phyloP scores from a whole-genome alignment of 2,329 filamentous ascomycete genomes.

The Cercospora sesami region DNA sequence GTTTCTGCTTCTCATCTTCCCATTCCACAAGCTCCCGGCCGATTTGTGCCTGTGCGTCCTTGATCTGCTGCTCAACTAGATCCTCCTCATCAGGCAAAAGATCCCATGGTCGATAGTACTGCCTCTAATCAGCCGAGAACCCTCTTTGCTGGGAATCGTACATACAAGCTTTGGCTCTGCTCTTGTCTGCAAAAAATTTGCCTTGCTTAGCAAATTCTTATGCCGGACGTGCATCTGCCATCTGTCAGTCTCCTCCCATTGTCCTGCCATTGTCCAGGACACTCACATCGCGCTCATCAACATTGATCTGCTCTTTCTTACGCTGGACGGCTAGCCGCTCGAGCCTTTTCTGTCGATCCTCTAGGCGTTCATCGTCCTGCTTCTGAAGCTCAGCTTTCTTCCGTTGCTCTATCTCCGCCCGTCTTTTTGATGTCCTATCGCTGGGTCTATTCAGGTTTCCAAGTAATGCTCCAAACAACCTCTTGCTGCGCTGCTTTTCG shows the following conservation, averaged over 20 bases:
- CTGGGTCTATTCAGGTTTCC: conserved; percentile 46
- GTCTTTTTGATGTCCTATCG: conserved; percentile 64
- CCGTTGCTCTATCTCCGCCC: conserved; percentile 83
- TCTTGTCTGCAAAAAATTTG: conserved; percentile 71
- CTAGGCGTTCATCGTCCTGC: conserved; percentile 70
- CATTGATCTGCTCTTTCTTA: conserved; percentile 68
- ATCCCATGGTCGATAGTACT: conserved; percentile 89
- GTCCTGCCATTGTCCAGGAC: neutral
- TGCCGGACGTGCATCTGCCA: conserved; percentile 73
- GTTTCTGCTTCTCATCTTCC: conserved; percentile 41
- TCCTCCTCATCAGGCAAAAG: conserved; percentile 68
- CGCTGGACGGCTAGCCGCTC: conserved; percentile 55
- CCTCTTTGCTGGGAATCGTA: conserved; percentile 24
- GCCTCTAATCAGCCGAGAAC: conserved; percentile 21
- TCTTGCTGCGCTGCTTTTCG: conserved; percentile 80
- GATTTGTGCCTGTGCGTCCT: conserved; percentile 63
- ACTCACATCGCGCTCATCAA: conserved; percentile 73
- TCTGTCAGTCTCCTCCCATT: conserved; percentile 38
- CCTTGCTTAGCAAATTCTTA: conserved; percentile 67
- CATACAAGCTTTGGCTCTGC: conserved; percentile 72
- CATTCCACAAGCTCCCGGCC: conserved; percentile 66
- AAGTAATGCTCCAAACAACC: conserved; percentile 70
- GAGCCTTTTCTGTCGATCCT: conserved; percentile 64
- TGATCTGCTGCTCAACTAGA: conserved; percentile 68
- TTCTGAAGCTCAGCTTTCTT: conserved; percentile 65